These are phyloP conservation scores for Amanita molliuscula DNA, from an alignment of 768 basidiomycete species.

Conservation along the genomic window DNA sequence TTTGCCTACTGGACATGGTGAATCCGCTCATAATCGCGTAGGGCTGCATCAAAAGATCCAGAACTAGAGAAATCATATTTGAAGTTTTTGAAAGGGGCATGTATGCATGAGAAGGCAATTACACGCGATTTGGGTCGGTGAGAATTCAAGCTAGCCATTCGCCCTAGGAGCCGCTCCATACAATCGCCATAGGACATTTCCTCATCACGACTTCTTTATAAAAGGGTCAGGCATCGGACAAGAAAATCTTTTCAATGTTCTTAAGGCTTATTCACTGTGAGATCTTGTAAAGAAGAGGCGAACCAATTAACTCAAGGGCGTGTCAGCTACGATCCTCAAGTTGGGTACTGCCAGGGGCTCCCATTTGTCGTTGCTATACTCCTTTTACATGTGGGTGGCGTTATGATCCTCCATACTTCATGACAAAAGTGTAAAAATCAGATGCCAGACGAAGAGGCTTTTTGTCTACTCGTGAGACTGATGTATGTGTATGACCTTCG, in stretches of 20 bases:
- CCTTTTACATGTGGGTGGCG: slow-evolving; percentile 66
- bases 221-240: slow-evolving; percentile 93
- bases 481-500: slow-evolving; percentile 97
- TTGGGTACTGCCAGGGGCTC: slow-evolving; percentile 96
- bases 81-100: slow-evolving; percentile 69
- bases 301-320: neutral
- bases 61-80: slow-evolving; percentile 81
- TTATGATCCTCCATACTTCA: neutral
- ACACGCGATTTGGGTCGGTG: slow-evolving; percentile 83
- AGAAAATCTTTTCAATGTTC: slow-evolving; percentile 94
- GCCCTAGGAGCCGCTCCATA: slow-evolving; percentile 4
- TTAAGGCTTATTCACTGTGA: slow-evolving; percentile 94
- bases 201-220: slow-evolving; percentile 92
- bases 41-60: slow-evolving; percentile 89
- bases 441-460: slow-evolving; percentile 99
- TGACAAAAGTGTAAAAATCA: slow-evolving; percentile 18
- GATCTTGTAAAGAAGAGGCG: slow-evolving; percentile 15
- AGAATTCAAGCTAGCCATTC: slow-evolving; percentile 7
- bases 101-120: slow-evolving; percentile 91
- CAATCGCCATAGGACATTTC: slow-evolving; percentile 64
- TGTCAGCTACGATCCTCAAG: slow-evolving; percentile 75
- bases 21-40: slow-evolving; percentile 17
- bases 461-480: slow-evolving; percentile 85
- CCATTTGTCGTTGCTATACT: slow-evolving; percentile 95
- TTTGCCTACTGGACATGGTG: slow-evolving; percentile 1